phyloP scores from a whole-genome alignment of 2,329 filamentous ascomycete genomes.

The Boeremia exigua region DNA sequence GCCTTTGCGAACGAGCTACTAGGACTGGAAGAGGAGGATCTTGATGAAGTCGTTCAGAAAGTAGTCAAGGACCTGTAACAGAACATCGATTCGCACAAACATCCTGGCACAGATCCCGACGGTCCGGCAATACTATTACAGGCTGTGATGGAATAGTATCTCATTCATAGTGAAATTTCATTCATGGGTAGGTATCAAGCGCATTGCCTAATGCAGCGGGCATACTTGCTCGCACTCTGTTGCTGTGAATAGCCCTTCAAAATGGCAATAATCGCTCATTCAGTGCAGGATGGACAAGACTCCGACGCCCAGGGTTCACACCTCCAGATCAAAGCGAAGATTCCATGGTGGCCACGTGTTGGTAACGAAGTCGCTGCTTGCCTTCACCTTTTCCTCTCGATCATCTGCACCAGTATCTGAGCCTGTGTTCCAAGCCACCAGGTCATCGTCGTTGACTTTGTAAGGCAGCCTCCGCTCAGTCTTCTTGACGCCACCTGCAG shows the following conservation, averaged over 20 bases:
- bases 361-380: neutral
- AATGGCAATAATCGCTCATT: too few species aligned
- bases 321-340: neutral
- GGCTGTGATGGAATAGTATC: neutral
- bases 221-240: neutral
- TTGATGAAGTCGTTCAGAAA: constrained; percentile 37
- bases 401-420: neutral
- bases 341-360: constrained; percentile 6
- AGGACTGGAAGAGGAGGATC: constrained; percentile 39
- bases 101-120: too few species aligned
- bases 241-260: neutral
- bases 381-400: neutral
- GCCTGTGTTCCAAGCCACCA: constrained; percentile 14
- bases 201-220: neutral
- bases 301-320: neutral
- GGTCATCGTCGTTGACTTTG: constrained; percentile 18
- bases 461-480: constrained; percentile 5
- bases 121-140: too few species aligned
- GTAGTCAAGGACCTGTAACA: constrained; percentile 27
- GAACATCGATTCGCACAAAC: neutral
- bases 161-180: neutral
- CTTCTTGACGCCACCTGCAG: constrained; percentile 57
- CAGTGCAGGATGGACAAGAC: too few species aligned
- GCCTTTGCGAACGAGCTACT: constrained; percentile 42
- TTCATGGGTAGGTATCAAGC: too few species aligned